A percentile compares a stretch with the other conserved stretches of the same genome.
Conservation (phyloP, 2,329 filamentous ascomycete species). For the Thielaviopsis populi region DNA sequence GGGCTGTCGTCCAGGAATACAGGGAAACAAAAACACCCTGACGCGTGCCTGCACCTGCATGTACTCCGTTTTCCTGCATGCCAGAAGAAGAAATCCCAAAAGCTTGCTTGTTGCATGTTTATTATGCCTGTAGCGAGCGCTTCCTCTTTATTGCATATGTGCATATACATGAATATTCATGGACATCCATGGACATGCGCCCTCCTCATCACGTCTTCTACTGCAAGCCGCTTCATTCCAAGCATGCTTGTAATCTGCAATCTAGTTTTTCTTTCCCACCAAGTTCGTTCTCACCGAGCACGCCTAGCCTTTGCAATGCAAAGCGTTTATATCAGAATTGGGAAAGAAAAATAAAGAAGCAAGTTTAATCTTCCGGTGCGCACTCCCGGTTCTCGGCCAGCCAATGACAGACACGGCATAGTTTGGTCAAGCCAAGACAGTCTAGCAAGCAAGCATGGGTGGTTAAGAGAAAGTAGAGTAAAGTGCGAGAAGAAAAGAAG, state of each 20-base stretch:
- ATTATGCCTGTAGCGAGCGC: not conserved
- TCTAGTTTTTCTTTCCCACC: no score
- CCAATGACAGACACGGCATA: not conserved
- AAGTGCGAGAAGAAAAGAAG: no score
- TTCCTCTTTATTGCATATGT: not conserved
- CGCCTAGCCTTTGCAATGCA: not conserved
- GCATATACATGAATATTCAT: not conserved
- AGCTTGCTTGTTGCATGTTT: not conserved
- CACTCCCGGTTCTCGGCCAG: not conserved
- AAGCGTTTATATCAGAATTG: no score
- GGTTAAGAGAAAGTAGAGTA: no score
- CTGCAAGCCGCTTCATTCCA: no score
- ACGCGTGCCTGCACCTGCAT: constrained; percentile 6
- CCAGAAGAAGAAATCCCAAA: not conserved
- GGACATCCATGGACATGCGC: no score
- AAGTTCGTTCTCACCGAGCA: not conserved
- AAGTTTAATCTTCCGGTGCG: not conserved
- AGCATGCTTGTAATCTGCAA: no score
- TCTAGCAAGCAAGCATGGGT: no score
- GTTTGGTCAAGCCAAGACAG: no score
- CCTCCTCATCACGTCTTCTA: no score
- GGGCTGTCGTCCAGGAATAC: not conserved
- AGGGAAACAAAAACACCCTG: not conserved
- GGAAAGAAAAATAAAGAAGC: not conserved
- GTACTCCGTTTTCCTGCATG: not conserved